Conservation (phyloP, 768 basidiomycete genomes). For the Psilocybe cyanescens region DNA sequence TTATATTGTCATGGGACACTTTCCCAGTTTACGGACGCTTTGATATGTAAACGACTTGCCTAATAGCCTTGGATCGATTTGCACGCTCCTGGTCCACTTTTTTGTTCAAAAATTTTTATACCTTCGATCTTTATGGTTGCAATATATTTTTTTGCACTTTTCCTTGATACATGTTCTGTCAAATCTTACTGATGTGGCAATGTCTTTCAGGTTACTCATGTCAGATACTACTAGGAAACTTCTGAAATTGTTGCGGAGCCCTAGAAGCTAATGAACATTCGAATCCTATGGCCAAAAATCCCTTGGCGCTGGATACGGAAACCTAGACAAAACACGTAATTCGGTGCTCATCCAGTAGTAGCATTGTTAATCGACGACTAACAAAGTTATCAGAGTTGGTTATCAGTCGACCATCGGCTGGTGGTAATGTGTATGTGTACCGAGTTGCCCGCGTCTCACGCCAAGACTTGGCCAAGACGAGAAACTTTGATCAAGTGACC, state of each 20-base stretch:
- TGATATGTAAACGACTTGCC: constrained; percentile 22
- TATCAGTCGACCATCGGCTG: too few species aligned
- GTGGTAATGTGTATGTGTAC: not conserved
- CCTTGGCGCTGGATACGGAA: too few species aligned
- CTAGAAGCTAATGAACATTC: too few species aligned
- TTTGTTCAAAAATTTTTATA: constrained; percentile 10
- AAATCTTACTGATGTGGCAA: too few species aligned
- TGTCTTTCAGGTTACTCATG: too few species aligned
- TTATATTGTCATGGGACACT: constrained; percentile 19
- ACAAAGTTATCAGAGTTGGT: too few species aligned
- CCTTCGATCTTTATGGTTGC: constrained; percentile 3
- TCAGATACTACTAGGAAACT: too few species aligned
- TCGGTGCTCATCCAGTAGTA: too few species aligned
- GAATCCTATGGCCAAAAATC: too few species aligned
- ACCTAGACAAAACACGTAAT: too few species aligned
- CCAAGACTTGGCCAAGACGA: not conserved
- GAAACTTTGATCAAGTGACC: not conserved
- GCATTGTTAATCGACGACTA: too few species aligned
- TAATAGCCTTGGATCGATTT: constrained; percentile 24
- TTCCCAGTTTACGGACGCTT: constrained; percentile 23
- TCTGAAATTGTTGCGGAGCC: too few species aligned
- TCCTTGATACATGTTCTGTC: not conserved
- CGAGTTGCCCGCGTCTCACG: constrained; percentile 2
- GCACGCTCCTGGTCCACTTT: constrained; percentile 21
- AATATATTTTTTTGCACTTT: not conserved